A percentile compares a stretch with the other conserved stretches of the same genome.
phyloP scores from a whole-genome alignment of 331 rosid species.

The Quercus phellos region DNA sequence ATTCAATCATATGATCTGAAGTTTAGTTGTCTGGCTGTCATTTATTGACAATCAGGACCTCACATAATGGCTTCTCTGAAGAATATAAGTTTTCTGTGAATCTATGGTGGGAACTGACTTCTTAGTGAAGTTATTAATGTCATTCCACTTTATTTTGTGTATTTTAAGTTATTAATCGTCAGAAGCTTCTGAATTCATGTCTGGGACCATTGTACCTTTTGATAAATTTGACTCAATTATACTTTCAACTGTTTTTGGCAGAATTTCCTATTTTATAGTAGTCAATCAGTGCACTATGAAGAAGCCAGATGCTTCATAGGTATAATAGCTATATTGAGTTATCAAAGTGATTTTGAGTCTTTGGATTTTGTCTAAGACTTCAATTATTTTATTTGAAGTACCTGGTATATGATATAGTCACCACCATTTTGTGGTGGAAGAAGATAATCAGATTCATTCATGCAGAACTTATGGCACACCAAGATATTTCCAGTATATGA shows the following conservation, averaged over 20 bases:
- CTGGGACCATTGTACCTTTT: not conserved
- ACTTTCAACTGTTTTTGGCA: not conserved
- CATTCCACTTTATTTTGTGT: not conserved
- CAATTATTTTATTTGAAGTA: not conserved
- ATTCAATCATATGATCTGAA: not conserved
- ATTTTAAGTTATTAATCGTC: not conserved
- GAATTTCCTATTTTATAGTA: not conserved
- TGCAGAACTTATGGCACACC: not conserved
- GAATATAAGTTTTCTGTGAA: not conserved
- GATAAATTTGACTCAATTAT: not conserved
- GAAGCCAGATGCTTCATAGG: not conserved
- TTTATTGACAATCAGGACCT: not conserved
- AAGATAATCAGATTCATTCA: slow-evolving; percentile 1
- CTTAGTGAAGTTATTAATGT: not conserved
- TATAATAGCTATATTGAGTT: not conserved
- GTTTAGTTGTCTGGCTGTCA: not conserved
- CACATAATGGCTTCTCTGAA: not conserved
- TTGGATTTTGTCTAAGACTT: not conserved
- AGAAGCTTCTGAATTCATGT: not conserved
- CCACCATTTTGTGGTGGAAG: slow-evolving; percentile 3
- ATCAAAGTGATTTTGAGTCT: not conserved
- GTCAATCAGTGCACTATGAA: not conserved
- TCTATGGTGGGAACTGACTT: not conserved
- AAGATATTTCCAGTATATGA: not conserved
- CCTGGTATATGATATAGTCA: not conserved